Evolutionary conservation across 1,284 basidiomycete genomes (phyloP), one percentile per base, ranked within the genome.

Genomic region (Coniferiporia weirii): DNA sequence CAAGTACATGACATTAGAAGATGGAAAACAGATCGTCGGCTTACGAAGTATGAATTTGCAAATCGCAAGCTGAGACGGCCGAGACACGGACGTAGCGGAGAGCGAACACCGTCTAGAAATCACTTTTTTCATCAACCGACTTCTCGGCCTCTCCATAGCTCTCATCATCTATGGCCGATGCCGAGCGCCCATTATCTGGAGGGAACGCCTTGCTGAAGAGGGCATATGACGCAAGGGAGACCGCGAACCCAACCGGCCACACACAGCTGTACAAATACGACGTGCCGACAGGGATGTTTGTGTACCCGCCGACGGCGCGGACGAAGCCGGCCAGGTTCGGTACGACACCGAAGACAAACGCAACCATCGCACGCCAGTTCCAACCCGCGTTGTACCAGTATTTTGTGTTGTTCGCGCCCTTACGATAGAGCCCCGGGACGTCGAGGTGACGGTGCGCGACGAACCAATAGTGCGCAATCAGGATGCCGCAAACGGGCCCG

Each of bases 361-460:
- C 56, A 17, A 51, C 35, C 7, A 51, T 22, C 22, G 56, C 56
- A 20, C 56, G 56, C 38, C 46, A 40, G 35, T 57, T 57, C 56
- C 56, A 57, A 15, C 56, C 56, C 8, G 20, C 35, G 38, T 15
- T 35, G 46, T 57, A 57, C 56, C 56, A 57, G 36, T 57, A 57
- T 13, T 15, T 17, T 1, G 53, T 54, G 27, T 27, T 54, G 15
- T 40, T 36, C 17, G 53, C 15, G 40, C 53, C 53, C 27, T 45
- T 27, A n/a, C 53, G 53, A 34, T 57, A 57, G 20, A 57, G 27
- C 3, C 46, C 46, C 32, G 56, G 56, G 13, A 57, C 48, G 38
- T 57, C 49, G 20, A 57, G 32, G 35, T 40, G 20, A 34, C 56
- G 46, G 13, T 43, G 36, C 35, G 46, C n/a, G 22, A 57, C 47